These are phyloP conservation scores for Cymbopogon flexuosus DNA, from an alignment of 202 grass and related monocot species.

Conservation along the genomic window DNA sequence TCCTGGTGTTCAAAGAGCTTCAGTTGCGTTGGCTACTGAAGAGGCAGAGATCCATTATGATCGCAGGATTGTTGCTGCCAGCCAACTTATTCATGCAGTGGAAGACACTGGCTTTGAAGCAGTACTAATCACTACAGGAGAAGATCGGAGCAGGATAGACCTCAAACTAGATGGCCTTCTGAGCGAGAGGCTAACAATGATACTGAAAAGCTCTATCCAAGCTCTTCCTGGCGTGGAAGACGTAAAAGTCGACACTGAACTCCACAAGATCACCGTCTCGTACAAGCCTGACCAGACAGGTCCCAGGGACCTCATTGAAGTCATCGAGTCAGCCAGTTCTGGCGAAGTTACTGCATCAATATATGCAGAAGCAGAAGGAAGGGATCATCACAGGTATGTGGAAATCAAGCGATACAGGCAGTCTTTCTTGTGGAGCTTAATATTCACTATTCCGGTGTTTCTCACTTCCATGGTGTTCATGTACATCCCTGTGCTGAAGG, in stretches of 20 bases:
- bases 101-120: slow-evolving; percentile 75
- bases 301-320: slow-evolving; percentile 71
- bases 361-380: slow-evolving; percentile 66
- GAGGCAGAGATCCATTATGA: slow-evolving; percentile 82
- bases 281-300: slow-evolving; percentile 88
- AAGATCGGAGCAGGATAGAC: slow-evolving; percentile 73
- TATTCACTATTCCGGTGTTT: slow-evolving; percentile 89
- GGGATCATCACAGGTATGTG: slow-evolving; percentile 51
- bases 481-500: slow-evolving; percentile 69
- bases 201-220: slow-evolving; percentile 68
- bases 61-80: slow-evolving; percentile 41
- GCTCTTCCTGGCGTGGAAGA: slow-evolving; percentile 75
- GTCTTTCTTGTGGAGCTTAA: slow-evolving; percentile 80
- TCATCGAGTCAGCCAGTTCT: slow-evolving; percentile 61
- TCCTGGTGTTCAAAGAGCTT: slow-evolving; percentile 74
- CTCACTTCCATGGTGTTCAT: slow-evolving; percentile 97
- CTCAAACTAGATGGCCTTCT: slow-evolving; percentile 66
- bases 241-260: slow-evolving; percentile 43
- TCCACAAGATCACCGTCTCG: slow-evolving; percentile 68
- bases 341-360: slow-evolving; percentile 58
- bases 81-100: slow-evolving; percentile 53
- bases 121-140: slow-evolving; percentile 63
- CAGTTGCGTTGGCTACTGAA: slow-evolving; percentile 79
- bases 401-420: slow-evolving; percentile 73
- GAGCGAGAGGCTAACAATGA: slow-evolving; percentile 35